Percentiles rank a stretch among this genome's conserved stretches.
Conservation (phyloP, 176 grass and related monocot species). For the Tillandsia fasciculata region DNA sequence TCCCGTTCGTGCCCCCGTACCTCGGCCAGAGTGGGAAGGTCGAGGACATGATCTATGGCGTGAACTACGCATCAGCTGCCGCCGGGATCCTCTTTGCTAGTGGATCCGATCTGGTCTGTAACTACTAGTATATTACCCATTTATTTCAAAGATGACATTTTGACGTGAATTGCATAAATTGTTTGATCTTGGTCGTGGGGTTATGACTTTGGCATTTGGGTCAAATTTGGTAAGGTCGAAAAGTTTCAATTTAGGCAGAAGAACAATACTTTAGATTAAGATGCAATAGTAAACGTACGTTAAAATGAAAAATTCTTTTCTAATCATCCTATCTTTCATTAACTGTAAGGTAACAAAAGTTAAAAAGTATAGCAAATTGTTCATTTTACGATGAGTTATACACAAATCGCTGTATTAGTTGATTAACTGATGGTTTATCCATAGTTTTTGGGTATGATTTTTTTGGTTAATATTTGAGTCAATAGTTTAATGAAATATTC, state of each 20-base stretch:
- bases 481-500: too few species aligned
- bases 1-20: constrained; percentile 61
- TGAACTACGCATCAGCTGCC: constrained; percentile 41
- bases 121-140: neutral
- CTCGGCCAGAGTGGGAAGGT: constrained; percentile 40
- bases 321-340: too few species aligned
- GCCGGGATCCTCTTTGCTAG: constrained; percentile 54
- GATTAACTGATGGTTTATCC: neutral
- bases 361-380: too few species aligned
- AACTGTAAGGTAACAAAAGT: too few species aligned
- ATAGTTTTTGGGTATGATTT: too few species aligned
- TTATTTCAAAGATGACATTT: neutral
- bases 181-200: neutral
- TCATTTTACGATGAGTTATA: neutral
- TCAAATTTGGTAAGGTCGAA: too few species aligned
- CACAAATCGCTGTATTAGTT: neutral
- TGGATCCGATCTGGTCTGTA: constrained; percentile 57
- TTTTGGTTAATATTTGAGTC: too few species aligned
- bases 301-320: too few species aligned
- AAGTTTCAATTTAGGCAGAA: too few species aligned
- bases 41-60: constrained; percentile 31
- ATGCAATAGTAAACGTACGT: too few species aligned
- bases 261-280: too few species aligned
- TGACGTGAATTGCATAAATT: neutral
- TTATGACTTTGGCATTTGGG: too few species aligned